Evolutionary conservation across 768 basidiomycete species (phyloP).

Genomic region (Amanita jacksonii): DNA sequence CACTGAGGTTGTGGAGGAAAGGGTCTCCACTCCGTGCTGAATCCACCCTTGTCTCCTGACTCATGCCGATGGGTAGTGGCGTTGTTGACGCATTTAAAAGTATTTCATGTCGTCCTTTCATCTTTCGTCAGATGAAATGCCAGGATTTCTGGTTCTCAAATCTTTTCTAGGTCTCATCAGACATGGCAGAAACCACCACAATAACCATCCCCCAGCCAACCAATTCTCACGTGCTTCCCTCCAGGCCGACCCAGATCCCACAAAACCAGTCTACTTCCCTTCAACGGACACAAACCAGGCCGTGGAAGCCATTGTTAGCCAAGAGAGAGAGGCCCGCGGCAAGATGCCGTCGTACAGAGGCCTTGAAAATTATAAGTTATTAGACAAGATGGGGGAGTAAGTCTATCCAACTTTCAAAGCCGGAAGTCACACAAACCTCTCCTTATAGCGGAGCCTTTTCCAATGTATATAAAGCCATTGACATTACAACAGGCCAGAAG

Average conservation of each 20-base stretch:
- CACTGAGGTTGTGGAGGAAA: slow-evolving; percentile 2
- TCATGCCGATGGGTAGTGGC: slow-evolving; percentile 45
- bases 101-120: slow-evolving; percentile 21
- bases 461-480: slow-evolving; percentile 92
- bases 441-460: slow-evolving; percentile 81
- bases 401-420: slow-evolving; percentile 28
- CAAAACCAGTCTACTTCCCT: slow-evolving; percentile 13
- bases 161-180: slow-evolving; percentile 59
- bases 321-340: slow-evolving; percentile 62
- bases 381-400: slow-evolving; percentile 91
- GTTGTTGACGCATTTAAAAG: slow-evolving; percentile 89
- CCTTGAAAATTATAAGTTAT: slow-evolving; percentile 65
- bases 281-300: slow-evolving; percentile 27
- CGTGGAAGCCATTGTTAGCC: slow-evolving; percentile 63
- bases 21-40: slow-evolving; percentile 3
- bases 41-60: not conserved
- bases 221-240: slow-evolving; percentile 20
- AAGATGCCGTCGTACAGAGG: slow-evolving; percentile 85
- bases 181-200: slow-evolving; percentile 64
- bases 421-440: slow-evolving; percentile 12
- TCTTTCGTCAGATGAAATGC: slow-evolving; percentile 5
- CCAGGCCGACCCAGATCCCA: slow-evolving; percentile 14
- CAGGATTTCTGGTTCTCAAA: slow-evolving; percentile 11
- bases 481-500: slow-evolving; percentile 62
- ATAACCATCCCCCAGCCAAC: slow-evolving; percentile 14